A percentile compares a stretch with the other conserved stretches of the same genome.
phyloP scores from a whole-genome alignment of 2,329 filamentous ascomycete genomes.

The Paecilomyces formosus region DNA sequence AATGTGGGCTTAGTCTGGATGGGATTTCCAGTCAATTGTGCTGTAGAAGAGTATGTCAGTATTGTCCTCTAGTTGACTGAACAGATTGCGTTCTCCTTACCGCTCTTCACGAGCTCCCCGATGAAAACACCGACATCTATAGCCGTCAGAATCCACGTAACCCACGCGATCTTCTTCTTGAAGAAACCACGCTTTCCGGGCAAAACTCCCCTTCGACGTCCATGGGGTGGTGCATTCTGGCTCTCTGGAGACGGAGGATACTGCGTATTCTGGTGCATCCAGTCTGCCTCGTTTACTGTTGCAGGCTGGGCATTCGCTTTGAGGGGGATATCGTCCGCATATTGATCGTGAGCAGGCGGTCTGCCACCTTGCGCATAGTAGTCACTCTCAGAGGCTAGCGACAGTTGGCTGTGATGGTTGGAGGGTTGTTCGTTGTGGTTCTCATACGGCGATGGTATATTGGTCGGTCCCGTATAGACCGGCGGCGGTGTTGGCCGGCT shows the following conservation, averaged over 20 bases:
- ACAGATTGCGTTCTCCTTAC: conserved; percentile 41
- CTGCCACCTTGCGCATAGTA: conserved; percentile 23
- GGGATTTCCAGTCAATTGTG: conserved; percentile 64
- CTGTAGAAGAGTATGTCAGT: conserved; percentile 33
- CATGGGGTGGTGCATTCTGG: conserved; percentile 24
- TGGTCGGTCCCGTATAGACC: conserved; percentile 11
- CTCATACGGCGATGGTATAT: conserved; percentile 32
- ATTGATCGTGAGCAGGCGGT: conserved; percentile 25
- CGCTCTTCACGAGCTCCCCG: conserved; percentile 76
- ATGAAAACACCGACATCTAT: conserved; percentile 82
- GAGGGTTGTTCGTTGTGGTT: conserved; percentile 35
- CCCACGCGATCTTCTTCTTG: conserved; percentile 60
- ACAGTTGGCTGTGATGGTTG: conserved; percentile 29
- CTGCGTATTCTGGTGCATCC: conserved; percentile 36
- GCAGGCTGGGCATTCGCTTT: conserved; percentile 27
- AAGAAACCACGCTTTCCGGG: conserved; percentile 41
- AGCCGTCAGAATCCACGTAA: conserved; percentile 71
- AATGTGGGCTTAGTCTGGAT: conserved; percentile 69
- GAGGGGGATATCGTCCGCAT: conserved; percentile 36
- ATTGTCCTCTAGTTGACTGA: conserved; percentile 3
- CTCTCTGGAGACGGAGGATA: conserved; percentile 51
- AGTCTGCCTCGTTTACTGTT: conserved; percentile 23
- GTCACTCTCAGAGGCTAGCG: conserved; percentile 25
- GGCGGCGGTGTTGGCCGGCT: conserved; percentile 19
- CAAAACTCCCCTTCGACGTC: conserved; percentile 6